A percentile compares a stretch with the other conserved stretches of the same genome.
Conservation (phyloP, 768 basidiomycete species). For the Leccinum longicurvipes region DNA sequence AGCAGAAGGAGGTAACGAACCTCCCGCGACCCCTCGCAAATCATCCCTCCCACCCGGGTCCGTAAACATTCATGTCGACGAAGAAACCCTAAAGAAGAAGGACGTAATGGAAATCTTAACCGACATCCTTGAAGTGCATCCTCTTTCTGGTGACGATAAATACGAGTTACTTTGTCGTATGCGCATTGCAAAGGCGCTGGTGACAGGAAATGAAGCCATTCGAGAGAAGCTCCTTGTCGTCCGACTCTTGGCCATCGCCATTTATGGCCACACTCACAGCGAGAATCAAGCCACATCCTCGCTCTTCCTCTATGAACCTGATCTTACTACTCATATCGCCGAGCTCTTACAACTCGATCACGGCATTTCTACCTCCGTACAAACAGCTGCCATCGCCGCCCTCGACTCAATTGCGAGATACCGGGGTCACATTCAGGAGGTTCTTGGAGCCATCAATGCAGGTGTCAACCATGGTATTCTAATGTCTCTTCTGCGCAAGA, state of each 20-base stretch:
- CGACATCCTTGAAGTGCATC: conserved; percentile 62
- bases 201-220: conserved; percentile 52
- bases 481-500: conserved; percentile 83
- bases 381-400: conserved; percentile 83
- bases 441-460: conserved; percentile 86
- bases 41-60: conserved; percentile 43
- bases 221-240: conserved; percentile 79
- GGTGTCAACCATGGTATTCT: conserved; percentile 95
- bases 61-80: conserved; percentile 59
- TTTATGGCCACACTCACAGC: conserved; percentile 83
- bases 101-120: conserved; percentile 74
- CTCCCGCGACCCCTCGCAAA: conserved; percentile 51
- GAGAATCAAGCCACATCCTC: conserved; percentile 77
- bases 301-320: conserved; percentile 93
- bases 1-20: conserved; percentile 42
- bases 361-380: conserved; percentile 65
- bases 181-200: conserved; percentile 70
- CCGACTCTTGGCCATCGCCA: conserved; percentile 83
- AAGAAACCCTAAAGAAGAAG: conserved; percentile 56
- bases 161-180: conserved; percentile 88
- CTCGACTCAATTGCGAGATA: conserved; percentile 89
- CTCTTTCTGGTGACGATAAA: conserved; percentile 76
- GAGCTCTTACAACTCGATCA: conserved; percentile 83
- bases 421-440: conserved; percentile 78
- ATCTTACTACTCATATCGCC: conserved; percentile 83